Percentiles rank a stretch among this genome's conserved stretches.
Conservation (phyloP, 2,329 filamentous ascomycete genomes). For the Aureobasidium sp. region DNA sequence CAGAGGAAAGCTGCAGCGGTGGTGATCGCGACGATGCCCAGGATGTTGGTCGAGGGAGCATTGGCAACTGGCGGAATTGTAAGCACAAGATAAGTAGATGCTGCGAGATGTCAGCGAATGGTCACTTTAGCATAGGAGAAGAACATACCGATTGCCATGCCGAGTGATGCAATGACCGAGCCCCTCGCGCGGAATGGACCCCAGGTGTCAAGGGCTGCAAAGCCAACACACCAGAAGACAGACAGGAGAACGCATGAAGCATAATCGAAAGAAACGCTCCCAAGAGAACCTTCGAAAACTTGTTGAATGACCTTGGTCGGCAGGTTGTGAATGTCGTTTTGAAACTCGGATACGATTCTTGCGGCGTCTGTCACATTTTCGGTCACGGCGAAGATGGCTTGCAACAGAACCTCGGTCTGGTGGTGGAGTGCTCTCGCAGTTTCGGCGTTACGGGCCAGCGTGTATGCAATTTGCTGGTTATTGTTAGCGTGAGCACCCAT, state of each 20-base stretch:
- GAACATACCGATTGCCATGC: slow-evolving; percentile 3
- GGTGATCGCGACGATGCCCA: neutral
- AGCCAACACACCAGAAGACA: slow-evolving; percentile 1
- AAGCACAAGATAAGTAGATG: neutral
- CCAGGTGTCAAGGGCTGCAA: slow-evolving; percentile 19
- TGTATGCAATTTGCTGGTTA: neutral
- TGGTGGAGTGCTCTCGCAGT: slow-evolving; percentile 4
- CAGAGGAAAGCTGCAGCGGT: neutral
- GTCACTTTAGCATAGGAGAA: neutral
- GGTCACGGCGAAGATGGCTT: slow-evolving; percentile 2
- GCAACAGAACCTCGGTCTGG: slow-evolving; percentile 1
- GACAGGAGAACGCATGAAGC: neutral
- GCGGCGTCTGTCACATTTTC: slow-evolving; percentile 19
- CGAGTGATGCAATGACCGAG: slow-evolving; percentile 9
- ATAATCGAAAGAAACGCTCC: neutral
- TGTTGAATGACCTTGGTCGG: slow-evolving; percentile 12
- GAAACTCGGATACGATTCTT: slow-evolving; percentile 14
- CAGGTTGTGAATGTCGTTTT: slow-evolving; percentile 14
- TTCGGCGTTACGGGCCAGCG: slow-evolving; percentile 1
- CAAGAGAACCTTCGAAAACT: slow-evolving; percentile 10
- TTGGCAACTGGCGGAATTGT: neutral
- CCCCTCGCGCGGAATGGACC: slow-evolving; percentile 2
- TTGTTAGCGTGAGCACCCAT: neutral
- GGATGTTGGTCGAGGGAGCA: neutral
- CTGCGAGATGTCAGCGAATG: neutral